Percentiles rank a stretch among this genome's conserved stretches.
Evolutionary conservation across 2,329 filamentous ascomycete species (phyloP).

Genomic region (Orbilia quercus): DNA sequence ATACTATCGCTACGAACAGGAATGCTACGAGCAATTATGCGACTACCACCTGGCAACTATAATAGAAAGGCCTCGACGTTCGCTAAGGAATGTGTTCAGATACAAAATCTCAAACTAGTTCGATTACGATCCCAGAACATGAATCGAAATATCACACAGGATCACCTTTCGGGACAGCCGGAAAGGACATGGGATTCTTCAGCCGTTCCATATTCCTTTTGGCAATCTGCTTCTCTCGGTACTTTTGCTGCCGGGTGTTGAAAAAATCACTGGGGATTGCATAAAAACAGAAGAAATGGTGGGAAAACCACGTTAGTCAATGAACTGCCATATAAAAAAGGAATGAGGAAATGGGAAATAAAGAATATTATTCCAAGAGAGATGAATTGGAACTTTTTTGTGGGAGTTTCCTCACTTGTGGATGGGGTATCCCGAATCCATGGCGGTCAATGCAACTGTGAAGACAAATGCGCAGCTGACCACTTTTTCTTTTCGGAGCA

Average conservation of each 20-base stretch:
- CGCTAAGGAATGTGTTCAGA: constrained; percentile 24
- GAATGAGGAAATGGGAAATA: too few species aligned
- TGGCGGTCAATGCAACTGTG: constrained; percentile 37
- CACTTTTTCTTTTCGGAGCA: constrained; percentile 22
- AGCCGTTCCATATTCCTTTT: constrained; percentile 84
- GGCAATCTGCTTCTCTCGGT: constrained; percentile 80
- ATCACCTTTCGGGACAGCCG: constrained; percentile 78
- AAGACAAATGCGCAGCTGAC: constrained; percentile 54
- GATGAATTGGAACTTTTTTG: too few species aligned
- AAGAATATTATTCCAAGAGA: not conserved
- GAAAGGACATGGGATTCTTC: constrained; percentile 82
- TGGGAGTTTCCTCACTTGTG: constrained; percentile 34
- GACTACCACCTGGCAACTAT: not conserved
- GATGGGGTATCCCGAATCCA: constrained; percentile 21
- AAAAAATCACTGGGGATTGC: constrained; percentile 76
- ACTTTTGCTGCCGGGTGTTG: constrained; percentile 82
- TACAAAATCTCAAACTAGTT: constrained; percentile 29
- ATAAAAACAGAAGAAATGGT: not conserved
- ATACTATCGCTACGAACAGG: constrained; percentile 8
- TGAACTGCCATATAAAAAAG: constrained; percentile 2
- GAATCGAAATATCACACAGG: constrained; percentile 45
- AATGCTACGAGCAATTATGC: too few species aligned
- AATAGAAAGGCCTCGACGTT: constrained; percentile 14
- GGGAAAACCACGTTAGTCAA: constrained; percentile 47
- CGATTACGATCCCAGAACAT: constrained; percentile 3